These are phyloP conservation scores for Capniomyces stellatus DNA, from an alignment of 371 early-diverging fungal genomes.

Conservation along the genomic window DNA sequence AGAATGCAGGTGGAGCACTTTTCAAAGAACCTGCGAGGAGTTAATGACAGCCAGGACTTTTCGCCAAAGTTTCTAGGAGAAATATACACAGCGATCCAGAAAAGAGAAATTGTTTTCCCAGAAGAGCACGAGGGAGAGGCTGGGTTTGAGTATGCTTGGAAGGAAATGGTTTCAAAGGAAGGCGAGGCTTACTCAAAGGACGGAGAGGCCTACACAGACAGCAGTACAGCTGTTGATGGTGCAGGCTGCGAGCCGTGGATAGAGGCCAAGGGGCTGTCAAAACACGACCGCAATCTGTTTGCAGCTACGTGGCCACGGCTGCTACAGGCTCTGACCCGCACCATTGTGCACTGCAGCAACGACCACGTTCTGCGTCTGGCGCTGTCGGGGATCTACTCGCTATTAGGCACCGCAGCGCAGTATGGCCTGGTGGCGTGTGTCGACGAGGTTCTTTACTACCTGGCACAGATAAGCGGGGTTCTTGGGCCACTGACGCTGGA, in stretches of 20 bases:
- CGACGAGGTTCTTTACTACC: conserved; percentile 12
- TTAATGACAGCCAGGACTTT: conserved; percentile 57
- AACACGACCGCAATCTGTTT: conserved; percentile 18
- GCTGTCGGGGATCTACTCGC: conserved; percentile 18
- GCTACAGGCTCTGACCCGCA: conserved; percentile 13
- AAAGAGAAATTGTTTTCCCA: conserved; percentile 69
- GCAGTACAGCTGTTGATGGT: conserved; percentile 42
- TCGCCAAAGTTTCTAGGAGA: conserved; percentile 42
- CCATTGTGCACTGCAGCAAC: conserved; percentile 11
- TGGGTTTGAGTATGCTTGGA: conserved; percentile 92
- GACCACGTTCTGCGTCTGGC: conserved; percentile 21
- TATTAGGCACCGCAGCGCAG: conserved; percentile 16
- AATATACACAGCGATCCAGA: conserved; percentile 57
- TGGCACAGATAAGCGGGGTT: conserved; percentile 14
- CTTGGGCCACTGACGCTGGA: conserved; percentile 2
- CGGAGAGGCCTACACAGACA: conserved; percentile 19
- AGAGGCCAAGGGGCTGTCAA: conserved; percentile 8
- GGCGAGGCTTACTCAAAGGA: conserved; percentile 11
- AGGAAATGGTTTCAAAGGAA: conserved; percentile 40
- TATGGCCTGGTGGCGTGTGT: conserved; percentile 14
- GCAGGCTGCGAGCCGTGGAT: conserved; percentile 31
- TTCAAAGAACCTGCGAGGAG: conserved; percentile 54
- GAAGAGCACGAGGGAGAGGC: conserved; percentile 82
- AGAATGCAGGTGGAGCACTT: conserved; percentile 81
- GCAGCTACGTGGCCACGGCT: conserved; percentile 19